Evolutionary conservation across 192 early-diverging fungal species (phyloP).

Genomic region (Dissophora ornata): DNA sequence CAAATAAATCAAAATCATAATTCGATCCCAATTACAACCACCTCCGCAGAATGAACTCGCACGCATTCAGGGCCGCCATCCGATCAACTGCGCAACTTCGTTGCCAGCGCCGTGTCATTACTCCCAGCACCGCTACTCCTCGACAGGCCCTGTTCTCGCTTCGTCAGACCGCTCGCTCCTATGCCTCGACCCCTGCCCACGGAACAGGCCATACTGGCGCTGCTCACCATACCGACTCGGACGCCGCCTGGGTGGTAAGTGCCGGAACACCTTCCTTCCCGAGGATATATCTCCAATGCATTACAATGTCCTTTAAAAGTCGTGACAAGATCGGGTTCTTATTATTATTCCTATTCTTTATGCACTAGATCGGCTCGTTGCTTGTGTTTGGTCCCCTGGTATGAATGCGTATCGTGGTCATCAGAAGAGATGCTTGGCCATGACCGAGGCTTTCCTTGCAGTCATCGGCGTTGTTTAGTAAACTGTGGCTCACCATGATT

Average conservation of each 20-base stretch:
- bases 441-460: no score
- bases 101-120: neutral
- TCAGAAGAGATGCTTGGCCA: no score
- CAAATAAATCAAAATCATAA: no score
- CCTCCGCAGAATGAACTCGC: constrained; percentile 43
- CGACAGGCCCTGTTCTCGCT: constrained; percentile 35
- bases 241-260: constrained; percentile 42
- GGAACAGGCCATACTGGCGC: neutral
- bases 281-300: no score
- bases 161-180: constrained; percentile 43
- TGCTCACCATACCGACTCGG: constrained; percentile 21
- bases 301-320: neutral
- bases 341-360: no score
- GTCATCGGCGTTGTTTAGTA: no score
- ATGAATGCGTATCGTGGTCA: constrained; percentile 6
- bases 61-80: constrained; percentile 42
- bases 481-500: neutral
- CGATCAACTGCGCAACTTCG: constrained; percentile 22
- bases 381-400: constrained; percentile 62
- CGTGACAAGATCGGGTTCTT: no score
- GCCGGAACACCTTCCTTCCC: no score
- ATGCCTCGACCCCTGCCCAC: constrained; percentile 24
- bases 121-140: constrained; percentile 15
- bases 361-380: constrained; percentile 58
- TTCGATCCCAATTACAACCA: no score